Base-by-base conservation (phyloP, 352 stramenopile species). In the Pythium rishiriense region DNA sequence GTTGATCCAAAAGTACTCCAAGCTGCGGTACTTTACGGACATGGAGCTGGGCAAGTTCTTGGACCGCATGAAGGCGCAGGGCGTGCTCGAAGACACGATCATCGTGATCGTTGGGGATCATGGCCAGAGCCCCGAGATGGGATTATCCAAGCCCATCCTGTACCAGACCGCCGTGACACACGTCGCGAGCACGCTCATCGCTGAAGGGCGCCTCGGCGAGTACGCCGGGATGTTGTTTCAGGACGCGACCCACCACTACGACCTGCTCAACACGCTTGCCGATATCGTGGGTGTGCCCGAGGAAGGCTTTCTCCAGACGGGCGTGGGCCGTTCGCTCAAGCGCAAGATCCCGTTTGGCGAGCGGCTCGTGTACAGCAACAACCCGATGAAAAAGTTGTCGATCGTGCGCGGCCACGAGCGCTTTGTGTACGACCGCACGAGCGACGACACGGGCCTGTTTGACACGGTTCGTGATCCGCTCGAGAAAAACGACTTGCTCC, bases 31-130 rank as follows among this genome's bases (percentile, higher is more conserved):
- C 57, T 87, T 87, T 42, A 68, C 69, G 0, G 76, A 83, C 55
- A 48, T 79, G 56, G 55, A 66, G 41, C 63, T 87, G 10, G 78
- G 78, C 11, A 74, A 75, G 25, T 85, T 87, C 50, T 43, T 87
- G 22, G 75, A 87, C n/a, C 72, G 68, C 4, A 83, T 87, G 78
- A 31, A 73, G 6, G 58, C 48, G 17, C 45, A 76, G 9, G 72
- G 75, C 1, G 48, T 85, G 12, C 60, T 87, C 28, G 73, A 87
- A 29, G 72, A 85, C 52, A 84, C 76, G 33, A 76, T 87, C 39
- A 68, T 87, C 6, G 55, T 87, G n/a, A 70, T 87, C 29, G 68
- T 76, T 14, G 78, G 78, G 0, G 75, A 85, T 43, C 74, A 87
- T 56, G 75, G 78, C 0, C 67, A 83, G 14, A 78, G 49, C 21